Percentiles rank a stretch among this genome's conserved stretches.
phyloP scores from a whole-genome alignment of 768 basidiomycete genomes.

The Coprinopsis marcescibilis region DNA sequence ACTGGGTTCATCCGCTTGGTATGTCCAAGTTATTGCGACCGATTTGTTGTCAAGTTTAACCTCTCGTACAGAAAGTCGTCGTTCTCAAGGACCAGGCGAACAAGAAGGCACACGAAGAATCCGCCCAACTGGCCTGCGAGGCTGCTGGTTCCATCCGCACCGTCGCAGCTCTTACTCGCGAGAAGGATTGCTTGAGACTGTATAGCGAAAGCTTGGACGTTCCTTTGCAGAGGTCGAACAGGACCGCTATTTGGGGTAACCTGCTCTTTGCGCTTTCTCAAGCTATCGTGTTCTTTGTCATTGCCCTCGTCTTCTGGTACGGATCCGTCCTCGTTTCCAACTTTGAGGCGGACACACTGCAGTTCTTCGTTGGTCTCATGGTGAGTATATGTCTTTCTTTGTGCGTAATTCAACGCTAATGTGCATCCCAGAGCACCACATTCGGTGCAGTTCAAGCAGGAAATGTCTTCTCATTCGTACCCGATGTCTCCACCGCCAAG shows the following conservation, averaged over 20 bases:
- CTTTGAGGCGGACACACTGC: constrained; percentile 38
- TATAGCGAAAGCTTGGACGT: constrained; percentile 59
- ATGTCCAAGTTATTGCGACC: constrained; percentile 14
- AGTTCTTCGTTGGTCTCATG: constrained; percentile 75
- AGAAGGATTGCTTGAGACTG: constrained; percentile 55
- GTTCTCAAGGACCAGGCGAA: constrained; percentile 72
- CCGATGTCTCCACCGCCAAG: constrained; percentile 73
- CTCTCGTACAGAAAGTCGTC: constrained; percentile 48
- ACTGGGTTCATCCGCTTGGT: constrained; percentile 72
- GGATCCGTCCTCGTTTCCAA: constrained; percentile 50
- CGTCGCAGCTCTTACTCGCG: constrained; percentile 75
- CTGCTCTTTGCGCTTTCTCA: constrained; percentile 65
- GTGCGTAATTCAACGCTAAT: constrained; percentile 17
- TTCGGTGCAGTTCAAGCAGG: constrained; percentile 73
- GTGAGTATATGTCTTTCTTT: constrained; percentile 25
- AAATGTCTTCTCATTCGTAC: constrained; percentile 68
- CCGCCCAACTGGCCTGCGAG: constrained; percentile 83
- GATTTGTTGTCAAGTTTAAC: neutral
- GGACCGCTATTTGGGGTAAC: constrained; percentile 47
- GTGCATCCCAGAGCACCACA: constrained; percentile 40
- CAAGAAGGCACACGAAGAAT: constrained; percentile 63
- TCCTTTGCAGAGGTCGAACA: constrained; percentile 58
- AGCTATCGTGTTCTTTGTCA: constrained; percentile 61
- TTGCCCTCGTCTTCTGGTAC: constrained; percentile 71
- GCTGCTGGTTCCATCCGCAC: constrained; percentile 79